phyloP scores from a whole-genome alignment of 768 basidiomycete genomes.

The Heimioporus sp. region DNA sequence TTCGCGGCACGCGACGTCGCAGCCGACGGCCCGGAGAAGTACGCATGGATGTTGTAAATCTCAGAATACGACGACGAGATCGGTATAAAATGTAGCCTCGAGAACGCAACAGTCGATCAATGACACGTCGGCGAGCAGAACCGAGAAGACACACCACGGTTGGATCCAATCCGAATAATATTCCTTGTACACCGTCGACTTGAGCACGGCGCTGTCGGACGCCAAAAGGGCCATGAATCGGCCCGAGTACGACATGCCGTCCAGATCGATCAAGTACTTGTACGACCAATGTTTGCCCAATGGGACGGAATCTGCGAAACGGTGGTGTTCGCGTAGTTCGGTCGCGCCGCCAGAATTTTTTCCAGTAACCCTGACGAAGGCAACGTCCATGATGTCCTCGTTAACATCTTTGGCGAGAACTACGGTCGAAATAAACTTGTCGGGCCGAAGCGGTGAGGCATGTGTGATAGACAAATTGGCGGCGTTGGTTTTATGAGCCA shows the following conservation, averaged over 20 bases:
- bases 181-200: conserved; percentile 89
- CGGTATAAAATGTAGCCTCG: conserved; percentile 93
- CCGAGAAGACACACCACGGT: conserved; percentile 60
- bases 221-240: conserved; percentile 83
- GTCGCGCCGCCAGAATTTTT: conserved; percentile 75
- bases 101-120: neutral
- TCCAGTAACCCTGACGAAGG: conserved; percentile 78
- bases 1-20: conserved; percentile 55
- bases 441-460: conserved; percentile 58
- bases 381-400: conserved; percentile 79
- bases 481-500: conserved; percentile 55
- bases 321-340: conserved; percentile 60
- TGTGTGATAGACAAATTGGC: conserved; percentile 65
- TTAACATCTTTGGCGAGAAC: conserved; percentile 67
- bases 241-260: conserved; percentile 94
- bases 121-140: neutral
- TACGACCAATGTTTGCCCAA: conserved; percentile 89
- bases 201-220: conserved; percentile 87
- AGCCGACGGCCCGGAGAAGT: conserved; percentile 82
- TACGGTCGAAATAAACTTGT: conserved; percentile 55
- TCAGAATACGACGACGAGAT: conserved; percentile 84
- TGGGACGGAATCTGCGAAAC: conserved; percentile 73
- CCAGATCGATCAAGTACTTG: conserved; percentile 90
- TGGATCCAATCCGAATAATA: conserved; percentile 91
- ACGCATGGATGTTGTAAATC: conserved; percentile 91